Percentiles rank a stretch among this genome's conserved stretches.
These are phyloP conservation scores for Exophiala sp. DNA, from an alignment of 2,329 filamentous ascomycete species.

Conservation along the genomic window DNA sequence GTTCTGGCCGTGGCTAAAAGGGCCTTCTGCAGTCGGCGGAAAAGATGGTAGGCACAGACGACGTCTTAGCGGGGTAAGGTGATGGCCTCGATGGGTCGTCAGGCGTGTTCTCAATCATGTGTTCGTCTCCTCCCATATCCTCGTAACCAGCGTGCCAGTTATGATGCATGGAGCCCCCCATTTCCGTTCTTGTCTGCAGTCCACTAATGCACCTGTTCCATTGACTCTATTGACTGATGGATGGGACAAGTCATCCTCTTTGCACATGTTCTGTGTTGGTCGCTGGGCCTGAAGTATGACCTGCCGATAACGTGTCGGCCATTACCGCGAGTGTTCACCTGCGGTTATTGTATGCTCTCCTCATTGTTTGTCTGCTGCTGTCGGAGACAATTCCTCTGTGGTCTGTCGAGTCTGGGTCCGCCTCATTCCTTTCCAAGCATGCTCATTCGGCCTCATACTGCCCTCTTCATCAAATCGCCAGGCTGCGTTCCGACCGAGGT, in stretches of 20 bases:
- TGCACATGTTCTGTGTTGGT: not conserved
- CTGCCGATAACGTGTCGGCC: not conserved
- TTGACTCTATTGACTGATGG: not conserved
- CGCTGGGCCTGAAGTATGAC: no score
- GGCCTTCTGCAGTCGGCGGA: no score
- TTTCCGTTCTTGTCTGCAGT: not conserved
- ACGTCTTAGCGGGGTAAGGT: not conserved
- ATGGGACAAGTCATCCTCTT: not conserved
- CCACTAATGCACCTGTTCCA: not conserved
- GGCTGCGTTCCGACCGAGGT: slow-evolving; percentile 18
- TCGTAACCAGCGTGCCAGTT: not conserved
- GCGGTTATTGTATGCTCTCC: slow-evolving; percentile 1
- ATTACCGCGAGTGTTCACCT: slow-evolving; percentile 11
- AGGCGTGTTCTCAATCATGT: slow-evolving; percentile 1
- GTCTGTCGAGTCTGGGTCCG: slow-evolving; percentile 16
- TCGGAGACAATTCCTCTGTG: slow-evolving; percentile 9
- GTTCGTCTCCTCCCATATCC: not conserved
- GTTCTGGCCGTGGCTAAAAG: no score
- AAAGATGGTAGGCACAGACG: not conserved
- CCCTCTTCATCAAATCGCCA: slow-evolving; percentile 12
- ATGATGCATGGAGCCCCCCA: not conserved
- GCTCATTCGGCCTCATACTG: slow-evolving; percentile 20
- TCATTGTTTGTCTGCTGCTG: slow-evolving; percentile 6
- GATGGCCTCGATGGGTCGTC: not conserved
- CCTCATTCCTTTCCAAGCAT: slow-evolving; percentile 20